phyloP scores from a whole-genome alignment of 2,329 filamentous ascomycete species.

The Trichocomaceae sp. region DNA sequence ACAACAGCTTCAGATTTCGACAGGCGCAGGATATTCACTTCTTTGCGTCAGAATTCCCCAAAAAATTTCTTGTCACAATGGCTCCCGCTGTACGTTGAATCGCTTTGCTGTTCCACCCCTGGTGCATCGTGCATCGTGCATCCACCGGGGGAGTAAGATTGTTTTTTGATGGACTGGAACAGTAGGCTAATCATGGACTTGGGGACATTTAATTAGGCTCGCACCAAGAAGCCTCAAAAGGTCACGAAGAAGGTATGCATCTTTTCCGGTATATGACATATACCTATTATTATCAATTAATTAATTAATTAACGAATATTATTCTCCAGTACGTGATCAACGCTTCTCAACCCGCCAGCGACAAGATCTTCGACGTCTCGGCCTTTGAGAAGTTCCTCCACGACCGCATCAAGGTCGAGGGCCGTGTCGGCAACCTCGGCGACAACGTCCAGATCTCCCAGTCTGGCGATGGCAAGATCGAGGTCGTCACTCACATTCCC shows the following conservation, averaged over 20 bases:
- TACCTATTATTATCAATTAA: too few relatives aligned
- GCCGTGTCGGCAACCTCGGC: constrained; percentile 95
- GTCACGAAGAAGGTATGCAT: constrained; percentile 44
- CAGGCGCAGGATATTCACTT: constrained; percentile 81
- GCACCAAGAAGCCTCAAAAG: constrained; percentile 43
- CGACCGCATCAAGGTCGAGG: constrained; percentile 99
- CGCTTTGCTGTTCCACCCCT: constrained; percentile 84
- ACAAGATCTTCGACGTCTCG: constrained; percentile 99
- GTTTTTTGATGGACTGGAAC: constrained; percentile 44
- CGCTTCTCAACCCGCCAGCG: constrained; percentile 92
- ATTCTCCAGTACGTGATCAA: constrained; percentile 86
- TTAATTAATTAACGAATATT: neutral
- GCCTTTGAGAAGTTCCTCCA: constrained; percentile 99
- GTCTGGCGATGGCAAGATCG: constrained; percentile 92
- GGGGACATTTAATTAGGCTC: constrained; percentile 34
- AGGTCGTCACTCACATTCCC: constrained; percentile 94
- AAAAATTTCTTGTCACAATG: constrained; percentile 56
- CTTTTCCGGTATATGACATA: neutral
- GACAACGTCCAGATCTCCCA: constrained; percentile 86
- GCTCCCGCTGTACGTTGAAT: constrained; percentile 77
- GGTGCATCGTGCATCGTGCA: too few relatives aligned
- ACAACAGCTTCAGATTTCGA: neutral
- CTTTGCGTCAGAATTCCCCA: constrained; percentile 63
- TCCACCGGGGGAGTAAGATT: constrained; percentile 20
- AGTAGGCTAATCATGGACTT: constrained; percentile 86